phyloP scores from a whole-genome alignment of 202 grass and related monocot genomes.

The Alloteropsis angusta region DNA sequence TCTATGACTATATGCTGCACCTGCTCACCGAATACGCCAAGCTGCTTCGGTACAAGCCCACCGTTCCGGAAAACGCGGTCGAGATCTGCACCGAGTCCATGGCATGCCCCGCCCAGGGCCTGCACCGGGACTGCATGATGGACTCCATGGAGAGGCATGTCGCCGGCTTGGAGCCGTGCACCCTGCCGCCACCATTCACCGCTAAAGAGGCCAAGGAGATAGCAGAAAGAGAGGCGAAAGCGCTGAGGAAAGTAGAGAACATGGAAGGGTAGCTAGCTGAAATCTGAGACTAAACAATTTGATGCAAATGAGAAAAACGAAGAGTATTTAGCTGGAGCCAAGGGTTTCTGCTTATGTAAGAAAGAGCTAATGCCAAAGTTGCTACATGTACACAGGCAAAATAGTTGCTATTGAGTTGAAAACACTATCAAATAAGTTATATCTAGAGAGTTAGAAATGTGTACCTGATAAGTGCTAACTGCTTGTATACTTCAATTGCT shows the following conservation, averaged over 20 bases:
- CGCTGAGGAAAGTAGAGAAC: constrained; percentile 24
- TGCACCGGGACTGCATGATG: constrained; percentile 40
- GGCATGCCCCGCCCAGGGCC: constrained; percentile 33
- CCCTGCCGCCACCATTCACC: constrained; percentile 49
- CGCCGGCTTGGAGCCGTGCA: constrained; percentile 22
- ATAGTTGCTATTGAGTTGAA: background rate
- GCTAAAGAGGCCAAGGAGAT: constrained; percentile 29
- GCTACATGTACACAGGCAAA: background rate
- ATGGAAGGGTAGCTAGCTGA: background rate
- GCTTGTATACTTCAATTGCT: background rate
- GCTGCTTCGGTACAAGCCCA: constrained; percentile 52
- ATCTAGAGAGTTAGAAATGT: background rate
- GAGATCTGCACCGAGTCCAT: constrained; percentile 57
- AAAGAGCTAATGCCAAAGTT: background rate
- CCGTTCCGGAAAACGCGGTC: constrained; percentile 44
- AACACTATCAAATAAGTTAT: background rate
- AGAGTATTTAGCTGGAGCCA: background rate
- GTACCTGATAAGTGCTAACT: background rate
- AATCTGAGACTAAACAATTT: background rate
- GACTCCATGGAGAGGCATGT: constrained; percentile 50
- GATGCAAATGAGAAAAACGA: background rate
- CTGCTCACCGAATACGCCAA: constrained; percentile 61
- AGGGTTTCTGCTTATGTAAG: background rate
- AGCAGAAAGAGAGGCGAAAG: constrained; percentile 16
- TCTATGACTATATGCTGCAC: constrained; percentile 86